Evolutionary conservation across 2,329 filamentous ascomycete genomes (phyloP), one percentile per base, ranked within the genome.

Genomic region (Ascochyta viciae-villosae): DNA sequence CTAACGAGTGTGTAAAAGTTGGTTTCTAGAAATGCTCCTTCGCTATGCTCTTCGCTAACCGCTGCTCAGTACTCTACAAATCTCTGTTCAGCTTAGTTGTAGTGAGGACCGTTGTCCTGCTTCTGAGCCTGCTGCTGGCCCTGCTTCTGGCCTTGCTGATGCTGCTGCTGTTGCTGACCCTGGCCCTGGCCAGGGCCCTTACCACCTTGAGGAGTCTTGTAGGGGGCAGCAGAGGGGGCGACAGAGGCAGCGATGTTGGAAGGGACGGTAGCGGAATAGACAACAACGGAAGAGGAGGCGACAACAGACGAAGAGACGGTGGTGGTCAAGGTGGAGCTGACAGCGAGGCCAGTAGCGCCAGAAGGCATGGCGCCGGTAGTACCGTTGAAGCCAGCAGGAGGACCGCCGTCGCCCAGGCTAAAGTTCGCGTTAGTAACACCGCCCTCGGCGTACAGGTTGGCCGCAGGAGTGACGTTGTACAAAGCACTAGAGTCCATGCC

Each of bases 401-500:
- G 58, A 29, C 63, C 61, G 39, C 58, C 58, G 19, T 53, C 57
- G 23, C 64, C 66, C 9, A 45, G 51, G 16, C 55, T 56, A 10
- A 59, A 41, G 52, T 73, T 65, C 23, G 51, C 56, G 51, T 72
- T 73, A 22, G 44, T 59, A 27, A 72, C 65, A 34, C 70, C 71
- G 26, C 71, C 71, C n/a, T 72, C 60, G 15, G 59, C 62, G 15
- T 65, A 69, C 41, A 58, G 60, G 43, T 62, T 64, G 1, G 61
- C 70, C 38, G 71, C 71, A 33, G 68, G 66, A 23, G 61, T 69
- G 33, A 73, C 62, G 29, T 73, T 66, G 51, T 69, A 68, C 0
- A 62, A 57, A 8, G 62, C 50, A 23, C 52, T 46, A 1, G 64
- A 51, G 46, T 74, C 65, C 49, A 72, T 67, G n/a, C 71, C 71